phyloP scores from a whole-genome alignment of 139 green algal genomes.

The Pseudopediastrum boryanum region DNA sequence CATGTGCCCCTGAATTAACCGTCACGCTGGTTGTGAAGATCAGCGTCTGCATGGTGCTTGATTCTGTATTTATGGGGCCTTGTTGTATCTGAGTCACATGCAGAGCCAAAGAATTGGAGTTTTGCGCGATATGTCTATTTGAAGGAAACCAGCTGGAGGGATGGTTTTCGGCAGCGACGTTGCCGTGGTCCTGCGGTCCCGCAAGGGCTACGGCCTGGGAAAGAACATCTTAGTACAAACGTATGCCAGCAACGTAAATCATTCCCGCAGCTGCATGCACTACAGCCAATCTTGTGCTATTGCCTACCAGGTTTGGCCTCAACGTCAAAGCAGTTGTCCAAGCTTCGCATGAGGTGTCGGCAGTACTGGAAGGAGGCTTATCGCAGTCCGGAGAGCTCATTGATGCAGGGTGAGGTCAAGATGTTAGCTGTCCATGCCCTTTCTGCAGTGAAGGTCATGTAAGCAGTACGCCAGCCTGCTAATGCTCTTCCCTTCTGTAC shows the following conservation, averaged over 20 bases:
- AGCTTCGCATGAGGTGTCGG: conserved; percentile 30
- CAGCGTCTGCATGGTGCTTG: not conserved
- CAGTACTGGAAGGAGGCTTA: conserved; percentile 31
- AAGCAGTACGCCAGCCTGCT: not conserved
- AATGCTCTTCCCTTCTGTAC: not conserved
- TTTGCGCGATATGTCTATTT: not conserved
- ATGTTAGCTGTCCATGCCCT: not conserved
- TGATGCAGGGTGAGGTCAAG: conserved; percentile 21
- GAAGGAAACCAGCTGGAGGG: not conserved
- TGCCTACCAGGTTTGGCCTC: conserved; percentile 16
- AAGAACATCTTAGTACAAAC: conserved; percentile 35
- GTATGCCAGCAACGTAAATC: not conserved
- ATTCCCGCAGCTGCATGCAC: not conserved
- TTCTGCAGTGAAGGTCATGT: not conserved
- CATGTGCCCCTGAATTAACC: not conserved
- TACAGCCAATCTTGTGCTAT: not conserved
- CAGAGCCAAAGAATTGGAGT: not conserved
- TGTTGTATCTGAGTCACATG: not conserved
- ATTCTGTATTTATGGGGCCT: not conserved
- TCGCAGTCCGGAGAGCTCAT: conserved; percentile 19
- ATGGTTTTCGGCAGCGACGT: conserved; percentile 43
- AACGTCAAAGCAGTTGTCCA: conserved; percentile 13
- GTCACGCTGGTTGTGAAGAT: not conserved
- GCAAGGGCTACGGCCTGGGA: no score
- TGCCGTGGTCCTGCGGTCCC: conserved; percentile 21